Base-by-base conservation (phyloP, 768 basidiomycete genomes). In the Sporobolomyces roseus region DNA sequence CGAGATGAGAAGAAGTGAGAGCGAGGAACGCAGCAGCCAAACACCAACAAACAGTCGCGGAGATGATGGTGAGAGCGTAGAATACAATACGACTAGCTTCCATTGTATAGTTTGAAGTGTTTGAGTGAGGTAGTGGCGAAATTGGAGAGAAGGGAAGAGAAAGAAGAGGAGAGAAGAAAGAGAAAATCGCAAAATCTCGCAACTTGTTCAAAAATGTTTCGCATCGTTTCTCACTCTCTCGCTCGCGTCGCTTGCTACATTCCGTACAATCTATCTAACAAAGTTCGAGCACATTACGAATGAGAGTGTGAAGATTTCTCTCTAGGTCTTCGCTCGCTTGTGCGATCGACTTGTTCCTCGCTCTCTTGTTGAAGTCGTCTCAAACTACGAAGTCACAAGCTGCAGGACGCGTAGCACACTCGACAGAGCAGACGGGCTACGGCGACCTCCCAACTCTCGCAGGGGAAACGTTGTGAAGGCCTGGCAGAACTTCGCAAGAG, bases 21-120 rank as follows among this genome's bases (percentile, higher is more conserved):
- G 56, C 56, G 36, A 60, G 43, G 23, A 60, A 60, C 21, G 58
- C 58, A 27, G 58, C 58, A 9, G 58, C 58, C 19, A 60, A 45
- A 25, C 43, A 60, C 43, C 43, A 60, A 10, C 41, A 45, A 32
- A 60, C 45, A 4, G 32, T 60, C 4, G 45, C 58, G 14, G 43
- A 48, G 43, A 60, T 5, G 58, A 60, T 60, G 13, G 58, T 35
- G 30, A 60, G 23, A 16, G 23, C 23, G 58, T 60, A 60, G 29
- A 60, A 23, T 2, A n/a, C 13, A 41, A 58, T 19, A 25, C 56
- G 56, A 45, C 43, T 16, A 4, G 56, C 41, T 58, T 58, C 41
- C 41, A 58, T 43, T 3, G 9, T 36, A 7, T 12, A 12, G 46
- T 23, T n/a, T 30, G 27, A 25, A 19, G 52, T 32, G 30, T 8